A percentile compares a stretch with the other conserved stretches of the same genome.
Conservation (phyloP, 306 rosid genomes). For the Fragaria iinumae region DNA sequence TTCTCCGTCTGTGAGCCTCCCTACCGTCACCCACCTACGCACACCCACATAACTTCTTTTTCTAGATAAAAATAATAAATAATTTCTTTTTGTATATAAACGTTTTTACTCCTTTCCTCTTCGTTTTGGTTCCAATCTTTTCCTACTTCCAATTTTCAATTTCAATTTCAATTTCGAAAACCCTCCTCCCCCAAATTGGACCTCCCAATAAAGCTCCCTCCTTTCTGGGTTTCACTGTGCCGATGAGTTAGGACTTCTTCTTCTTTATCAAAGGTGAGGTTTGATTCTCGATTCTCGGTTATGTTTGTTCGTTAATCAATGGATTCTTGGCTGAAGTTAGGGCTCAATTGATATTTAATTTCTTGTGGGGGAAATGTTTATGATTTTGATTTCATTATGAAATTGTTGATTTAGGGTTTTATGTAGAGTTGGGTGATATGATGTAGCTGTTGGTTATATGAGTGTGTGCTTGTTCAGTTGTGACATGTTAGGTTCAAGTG, state of each 20-base stretch:
- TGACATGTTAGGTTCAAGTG: neutral
- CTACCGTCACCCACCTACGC: neutral
- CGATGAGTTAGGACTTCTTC: constrained; percentile 9
- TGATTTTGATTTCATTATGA: neutral
- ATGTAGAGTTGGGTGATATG: neutral
- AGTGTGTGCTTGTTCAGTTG: neutral
- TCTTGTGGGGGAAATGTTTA: neutral
- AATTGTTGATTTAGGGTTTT: neutral
- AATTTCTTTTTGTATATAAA: neutral
- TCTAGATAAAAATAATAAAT: neutral
- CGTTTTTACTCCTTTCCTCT: neutral
- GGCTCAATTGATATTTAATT: constrained; percentile 1
- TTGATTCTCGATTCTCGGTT: neutral
- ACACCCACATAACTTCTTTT: neutral
- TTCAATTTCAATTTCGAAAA: neutral
- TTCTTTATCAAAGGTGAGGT: constrained; percentile 7
- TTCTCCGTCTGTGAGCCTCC: neutral
- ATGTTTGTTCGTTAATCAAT: neutral
- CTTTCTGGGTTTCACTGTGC: neutral
- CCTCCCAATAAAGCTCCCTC: neutral
- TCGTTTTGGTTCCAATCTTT: neutral
- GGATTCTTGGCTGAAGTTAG: constrained; percentile 3
- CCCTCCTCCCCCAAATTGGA: neutral
- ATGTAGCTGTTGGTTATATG: neutral
- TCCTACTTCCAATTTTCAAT: neutral